Conservation (phyloP, 2,329 filamentous ascomycete species). For the Beauveria caledonica region DNA sequence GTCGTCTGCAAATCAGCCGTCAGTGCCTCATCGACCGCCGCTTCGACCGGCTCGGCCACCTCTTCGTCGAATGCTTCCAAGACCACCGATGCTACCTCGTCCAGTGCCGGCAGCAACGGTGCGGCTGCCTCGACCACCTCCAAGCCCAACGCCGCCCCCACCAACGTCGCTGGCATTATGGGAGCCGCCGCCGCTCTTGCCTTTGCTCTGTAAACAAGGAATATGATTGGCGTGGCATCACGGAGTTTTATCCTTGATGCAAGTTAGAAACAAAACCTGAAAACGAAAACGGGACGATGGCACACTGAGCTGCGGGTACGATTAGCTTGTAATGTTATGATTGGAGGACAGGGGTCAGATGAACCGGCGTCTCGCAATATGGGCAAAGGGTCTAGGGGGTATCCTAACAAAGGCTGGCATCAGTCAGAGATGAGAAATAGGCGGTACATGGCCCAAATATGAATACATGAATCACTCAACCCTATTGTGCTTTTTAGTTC, state of each 20-base stretch:
- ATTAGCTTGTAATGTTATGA: neutral
- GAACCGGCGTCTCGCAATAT: neutral
- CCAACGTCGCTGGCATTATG: constrained; percentile 8
- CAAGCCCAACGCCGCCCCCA: constrained; percentile 2
- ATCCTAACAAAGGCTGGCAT: neutral
- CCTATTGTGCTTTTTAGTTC: neutral
- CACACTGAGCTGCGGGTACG: neutral
- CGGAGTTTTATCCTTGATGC: neutral
- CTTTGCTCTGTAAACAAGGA: constrained; percentile 4
- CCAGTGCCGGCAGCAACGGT: neutral
- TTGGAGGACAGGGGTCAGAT: neutral
- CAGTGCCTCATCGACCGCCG: neutral
- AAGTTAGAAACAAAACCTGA: neutral
- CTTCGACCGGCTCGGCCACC: neutral
- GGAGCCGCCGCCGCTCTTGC: constrained; percentile 12
- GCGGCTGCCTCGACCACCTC: neutral
- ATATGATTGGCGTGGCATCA: too few species aligned
- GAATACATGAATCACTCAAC: neutral
- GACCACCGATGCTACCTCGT: neutral
- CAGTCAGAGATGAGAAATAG: neutral
- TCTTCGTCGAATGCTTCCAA: neutral
- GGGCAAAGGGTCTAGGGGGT: neutral
- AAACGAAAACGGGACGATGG: neutral
- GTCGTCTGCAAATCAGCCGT: constrained; percentile 27
- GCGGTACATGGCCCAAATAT: neutral